phyloP scores from a whole-genome alignment of 495 filamentous ascomycete genomes.

The Neurospora sp. region DNA sequence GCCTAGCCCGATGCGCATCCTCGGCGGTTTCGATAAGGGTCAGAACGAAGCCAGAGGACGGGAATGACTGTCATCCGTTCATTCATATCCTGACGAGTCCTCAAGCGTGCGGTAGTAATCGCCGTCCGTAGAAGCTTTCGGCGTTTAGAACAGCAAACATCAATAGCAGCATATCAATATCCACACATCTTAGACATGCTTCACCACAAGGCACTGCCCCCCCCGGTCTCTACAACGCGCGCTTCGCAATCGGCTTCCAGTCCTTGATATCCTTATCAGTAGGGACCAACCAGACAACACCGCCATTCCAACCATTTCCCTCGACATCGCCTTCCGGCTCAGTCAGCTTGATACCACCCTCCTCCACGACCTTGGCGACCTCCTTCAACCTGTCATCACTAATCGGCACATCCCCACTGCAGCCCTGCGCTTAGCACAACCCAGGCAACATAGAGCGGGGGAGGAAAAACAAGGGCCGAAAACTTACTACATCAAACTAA shows the following conservation, averaged over 20 bases:
- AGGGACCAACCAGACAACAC: slow-evolving; percentile 23
- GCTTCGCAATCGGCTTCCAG: slow-evolving; percentile 22
- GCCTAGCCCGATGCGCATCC: background rate
- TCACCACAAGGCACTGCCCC: background rate
- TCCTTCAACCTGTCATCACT: slow-evolving; percentile 8
- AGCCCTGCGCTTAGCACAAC: background rate
- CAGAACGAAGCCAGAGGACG: background rate
- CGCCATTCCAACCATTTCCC: slow-evolving; percentile 19
- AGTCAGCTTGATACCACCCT: slow-evolving; percentile 15
- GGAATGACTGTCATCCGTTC: background rate
- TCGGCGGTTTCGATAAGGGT: background rate
- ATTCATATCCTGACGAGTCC: background rate
- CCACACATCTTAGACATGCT: background rate
- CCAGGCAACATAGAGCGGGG: background rate
- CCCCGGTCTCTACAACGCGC: slow-evolving; percentile 4
- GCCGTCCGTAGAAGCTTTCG: background rate
- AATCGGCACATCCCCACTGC: slow-evolving; percentile 17
- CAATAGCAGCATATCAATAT: background rate
- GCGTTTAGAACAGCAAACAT: background rate
- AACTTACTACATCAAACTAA: slow-evolving; percentile 26
- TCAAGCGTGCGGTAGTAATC: background rate
- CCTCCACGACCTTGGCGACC: slow-evolving; percentile 9
- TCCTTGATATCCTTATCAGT: slow-evolving; percentile 17
- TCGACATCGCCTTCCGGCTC: background rate
- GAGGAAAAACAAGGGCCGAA: background rate